Evolutionary conservation across 2,329 filamentous ascomycete genomes (phyloP), one percentile per base, ranked within the genome.

Genomic region (Fusarium longipes): DNA sequence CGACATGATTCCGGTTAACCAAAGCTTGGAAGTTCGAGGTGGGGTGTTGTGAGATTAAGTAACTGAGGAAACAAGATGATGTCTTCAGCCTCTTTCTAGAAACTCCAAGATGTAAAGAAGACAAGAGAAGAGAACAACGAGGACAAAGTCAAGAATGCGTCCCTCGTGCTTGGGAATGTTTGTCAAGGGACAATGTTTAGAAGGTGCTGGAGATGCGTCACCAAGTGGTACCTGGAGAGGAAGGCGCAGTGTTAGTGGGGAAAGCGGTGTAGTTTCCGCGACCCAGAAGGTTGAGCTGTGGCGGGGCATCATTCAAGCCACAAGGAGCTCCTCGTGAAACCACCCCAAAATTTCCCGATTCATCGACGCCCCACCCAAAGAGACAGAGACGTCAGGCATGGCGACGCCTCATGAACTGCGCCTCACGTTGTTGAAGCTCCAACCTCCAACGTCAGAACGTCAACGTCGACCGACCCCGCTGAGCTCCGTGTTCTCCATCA

Each of bases 1-100:
- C 61, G 84, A 82, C 86, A 88, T 88, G 63, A 70, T 80, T 73
- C 51, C 65, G 67, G 49, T 29, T 52, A 48, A 58, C 55, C 47
- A 45, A 58, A 49, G 74, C 52, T 69, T 47, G 17, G 39, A 36
- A 45, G 22, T 48, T 48, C 44, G 40, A 44, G 40, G 38, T 48
- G 44, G 45, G 42, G 52, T 51, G 43, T 8, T 18, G 38, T 40
- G 24, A 32, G 52, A 42, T 38, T 14, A 33, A 38, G 35, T 29
- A n/a, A 18, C n/a, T 32, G 36, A 32, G 38, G 20, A 17, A 45
- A 27, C 22, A 40, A 14, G 14, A 38, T 38, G 25, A 35, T 39
- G 18, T 53, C 30, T 29, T 30, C 22, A 15, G 3, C 17, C 14
- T 25, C 29, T 43, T 17, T 30, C n/a, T 29, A 17, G 25, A 17